Conservation (phyloP, 1,139 yeast species). For the Debaryomycetaceae sp. region DNA sequence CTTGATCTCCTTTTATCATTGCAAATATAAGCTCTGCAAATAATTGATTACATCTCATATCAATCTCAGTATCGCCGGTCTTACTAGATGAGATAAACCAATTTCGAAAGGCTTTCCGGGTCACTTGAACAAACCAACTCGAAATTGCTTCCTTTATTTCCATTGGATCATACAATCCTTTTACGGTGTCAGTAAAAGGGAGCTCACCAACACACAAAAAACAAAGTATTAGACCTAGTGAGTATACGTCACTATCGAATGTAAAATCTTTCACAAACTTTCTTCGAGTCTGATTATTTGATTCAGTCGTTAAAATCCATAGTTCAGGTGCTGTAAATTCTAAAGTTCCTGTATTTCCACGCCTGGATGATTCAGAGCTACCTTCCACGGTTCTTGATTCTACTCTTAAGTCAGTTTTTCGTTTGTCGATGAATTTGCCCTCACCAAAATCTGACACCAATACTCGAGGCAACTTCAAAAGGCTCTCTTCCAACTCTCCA, state of each 20-base stretch:
- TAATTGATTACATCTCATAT: conserved; percentile 11
- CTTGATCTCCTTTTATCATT: conserved; percentile 30
- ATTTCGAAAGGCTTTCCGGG: conserved; percentile 14
- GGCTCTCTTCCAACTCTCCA: neutral
- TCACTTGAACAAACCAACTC: conserved; percentile 27
- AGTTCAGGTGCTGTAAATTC: conserved; percentile 88
- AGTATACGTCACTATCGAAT: conserved; percentile 72
- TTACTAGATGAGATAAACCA: conserved; percentile 24
- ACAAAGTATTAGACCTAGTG: conserved; percentile 77
- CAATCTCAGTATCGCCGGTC: conserved; percentile 3
- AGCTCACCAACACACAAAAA: conserved; percentile 66
- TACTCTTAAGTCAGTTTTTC: conserved; percentile 6
- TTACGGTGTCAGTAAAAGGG: conserved; percentile 45
- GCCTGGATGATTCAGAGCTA: conserved; percentile 17
- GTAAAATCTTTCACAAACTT: conserved; percentile 50
- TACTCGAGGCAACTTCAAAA: conserved; percentile 51
- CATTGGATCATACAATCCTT: conserved; percentile 35
- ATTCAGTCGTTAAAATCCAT: conserved; percentile 30
- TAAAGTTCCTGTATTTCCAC: conserved; percentile 80
- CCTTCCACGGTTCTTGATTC: neutral
- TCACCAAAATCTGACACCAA: conserved; percentile 90
- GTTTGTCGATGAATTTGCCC: conserved; percentile 63
- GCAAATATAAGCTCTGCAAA: conserved; percentile 23
- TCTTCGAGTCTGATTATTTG: conserved; percentile 8
- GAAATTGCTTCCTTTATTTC: conserved; percentile 22